Conservation (phyloP, 176 grass and related monocot species). For the Triticum turgidum region DNA sequence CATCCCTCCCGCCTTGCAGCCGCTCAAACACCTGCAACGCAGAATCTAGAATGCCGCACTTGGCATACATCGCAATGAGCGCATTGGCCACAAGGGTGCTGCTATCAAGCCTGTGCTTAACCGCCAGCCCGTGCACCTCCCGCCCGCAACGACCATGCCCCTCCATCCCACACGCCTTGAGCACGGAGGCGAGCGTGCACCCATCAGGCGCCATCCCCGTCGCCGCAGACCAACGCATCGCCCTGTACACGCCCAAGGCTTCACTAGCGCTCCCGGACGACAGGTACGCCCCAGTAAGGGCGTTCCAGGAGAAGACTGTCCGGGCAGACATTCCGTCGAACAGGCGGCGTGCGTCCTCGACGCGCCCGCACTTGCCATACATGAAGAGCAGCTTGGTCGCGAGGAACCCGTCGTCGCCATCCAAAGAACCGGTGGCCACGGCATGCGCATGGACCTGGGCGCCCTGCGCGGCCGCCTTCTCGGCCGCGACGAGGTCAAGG, state of each 20-base stretch:
- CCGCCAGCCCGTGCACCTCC: constrained; percentile 57
- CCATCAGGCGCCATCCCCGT: constrained; percentile 49
- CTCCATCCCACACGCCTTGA: constrained; percentile 62
- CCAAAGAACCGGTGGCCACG: constrained; percentile 33
- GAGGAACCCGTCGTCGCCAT: constrained; percentile 49
- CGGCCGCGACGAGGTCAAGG: constrained; percentile 66
- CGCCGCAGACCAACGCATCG: constrained; percentile 33
- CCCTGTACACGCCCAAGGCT: constrained; percentile 42
- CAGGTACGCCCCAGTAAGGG: constrained; percentile 73
- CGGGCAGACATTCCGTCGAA: constrained; percentile 69
- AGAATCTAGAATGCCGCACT: constrained; percentile 57
- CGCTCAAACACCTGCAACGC: constrained; percentile 63
- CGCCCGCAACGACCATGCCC: constrained; percentile 37
- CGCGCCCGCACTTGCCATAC: constrained; percentile 71
- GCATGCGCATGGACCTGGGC: constrained; percentile 66
- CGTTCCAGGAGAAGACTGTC: constrained; percentile 90
- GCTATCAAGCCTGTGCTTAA: constrained; percentile 51
- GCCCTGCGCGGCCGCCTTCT: constrained; percentile 45
- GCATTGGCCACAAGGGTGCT: constrained; percentile 74
- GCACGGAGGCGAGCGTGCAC: constrained; percentile 75
- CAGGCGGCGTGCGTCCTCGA: constrained; percentile 52
- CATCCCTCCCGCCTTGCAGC: constrained; percentile 50
- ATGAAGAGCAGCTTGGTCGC: constrained; percentile 81
- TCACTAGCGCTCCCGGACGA: constrained; percentile 24
- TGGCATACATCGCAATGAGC: constrained; percentile 84